A percentile compares a stretch with the other conserved stretches of the same genome.
phyloP scores from a whole-genome alignment of 1,139 yeast genomes.

The Pichia kudriavzevii region DNA sequence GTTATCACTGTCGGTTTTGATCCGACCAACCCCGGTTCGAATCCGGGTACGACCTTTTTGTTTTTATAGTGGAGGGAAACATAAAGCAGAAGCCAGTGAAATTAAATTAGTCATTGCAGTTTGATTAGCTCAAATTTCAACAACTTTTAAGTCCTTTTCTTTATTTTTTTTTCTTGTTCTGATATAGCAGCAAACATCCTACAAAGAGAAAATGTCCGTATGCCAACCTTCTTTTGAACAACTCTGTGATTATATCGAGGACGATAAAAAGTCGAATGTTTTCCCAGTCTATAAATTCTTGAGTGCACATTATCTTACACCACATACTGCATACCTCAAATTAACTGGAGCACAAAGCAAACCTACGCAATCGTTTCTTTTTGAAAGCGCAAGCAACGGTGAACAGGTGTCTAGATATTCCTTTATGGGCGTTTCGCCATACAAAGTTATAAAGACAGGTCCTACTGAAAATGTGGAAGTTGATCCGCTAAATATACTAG shows the following conservation, averaged over 20 bases:
- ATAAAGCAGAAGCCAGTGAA: background rate
- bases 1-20: constrained; percentile 63
- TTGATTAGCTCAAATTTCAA: too few species aligned
- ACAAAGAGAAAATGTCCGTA: constrained; percentile 7
- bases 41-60: constrained; percentile 78
- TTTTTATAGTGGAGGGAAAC: constrained; percentile 3
- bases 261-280: constrained; percentile 13
- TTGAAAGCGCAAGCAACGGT: constrained; percentile 85
- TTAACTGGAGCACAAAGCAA: constrained; percentile 64
- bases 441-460: constrained; percentile 77
- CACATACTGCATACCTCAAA: constrained; percentile 83
- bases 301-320: constrained; percentile 72
- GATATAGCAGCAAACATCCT: too few species aligned
- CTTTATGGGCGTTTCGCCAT: constrained; percentile 81
- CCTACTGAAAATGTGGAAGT: constrained; percentile 45
- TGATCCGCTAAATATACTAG: constrained; percentile 75
- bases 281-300: constrained; percentile 68
- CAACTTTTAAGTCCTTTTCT: too few species aligned
- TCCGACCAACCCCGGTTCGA: constrained; percentile 93
- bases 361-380: constrained; percentile 64
- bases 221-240: constrained; percentile 14
- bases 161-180: too few species aligned
- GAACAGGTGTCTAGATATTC: constrained; percentile 86
- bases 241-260: constrained; percentile 11
- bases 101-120: background rate